phyloP scores from a whole-genome alignment of 345 rosid species.

The Euphorbia tirucalli region DNA sequence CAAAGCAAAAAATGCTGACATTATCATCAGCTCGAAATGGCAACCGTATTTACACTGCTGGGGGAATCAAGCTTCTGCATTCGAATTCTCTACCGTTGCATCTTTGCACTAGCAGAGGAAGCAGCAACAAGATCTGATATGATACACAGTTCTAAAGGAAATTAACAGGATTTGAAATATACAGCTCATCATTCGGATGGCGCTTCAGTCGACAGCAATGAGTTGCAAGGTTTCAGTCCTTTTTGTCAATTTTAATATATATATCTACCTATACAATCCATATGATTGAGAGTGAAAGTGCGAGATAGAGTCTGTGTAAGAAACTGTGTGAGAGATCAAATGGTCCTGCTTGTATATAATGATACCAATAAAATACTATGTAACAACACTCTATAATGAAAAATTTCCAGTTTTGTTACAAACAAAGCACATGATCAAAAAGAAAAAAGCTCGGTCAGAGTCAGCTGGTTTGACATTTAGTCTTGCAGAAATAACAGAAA shows the following conservation, averaged over 20 bases:
- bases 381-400: not conserved
- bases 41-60: slow-evolving; percentile 41
- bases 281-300: not conserved
- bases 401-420: slow-evolving; percentile 1
- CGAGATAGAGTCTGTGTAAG: not conserved
- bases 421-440: not conserved
- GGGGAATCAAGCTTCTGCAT: slow-evolving; percentile 33
- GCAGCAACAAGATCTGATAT: slow-evolving; percentile 15
- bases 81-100: slow-evolving; percentile 30
- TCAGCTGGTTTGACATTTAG: not conserved
- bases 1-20: slow-evolving; percentile 27
- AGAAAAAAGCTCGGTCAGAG: not conserved
- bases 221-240: slow-evolving; percentile 25
- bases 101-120: slow-evolving; percentile 26
- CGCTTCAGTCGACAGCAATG: slow-evolving; percentile 54
- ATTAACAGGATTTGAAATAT: slow-evolving; percentile 1
- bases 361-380: slow-evolving; percentile 12
- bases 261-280: too few species aligned
- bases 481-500: slow-evolving; percentile 1
- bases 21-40: slow-evolving; percentile 39
- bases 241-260: not conserved
- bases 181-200: slow-evolving; percentile 45
- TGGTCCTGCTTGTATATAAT: slow-evolving; percentile 20
- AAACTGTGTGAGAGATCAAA: not conserved
- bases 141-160: not conserved